These are phyloP conservation scores for Lagerstroemia speciosa DNA, from an alignment of 345 rosid genomes.

Conservation along the genomic window DNA sequence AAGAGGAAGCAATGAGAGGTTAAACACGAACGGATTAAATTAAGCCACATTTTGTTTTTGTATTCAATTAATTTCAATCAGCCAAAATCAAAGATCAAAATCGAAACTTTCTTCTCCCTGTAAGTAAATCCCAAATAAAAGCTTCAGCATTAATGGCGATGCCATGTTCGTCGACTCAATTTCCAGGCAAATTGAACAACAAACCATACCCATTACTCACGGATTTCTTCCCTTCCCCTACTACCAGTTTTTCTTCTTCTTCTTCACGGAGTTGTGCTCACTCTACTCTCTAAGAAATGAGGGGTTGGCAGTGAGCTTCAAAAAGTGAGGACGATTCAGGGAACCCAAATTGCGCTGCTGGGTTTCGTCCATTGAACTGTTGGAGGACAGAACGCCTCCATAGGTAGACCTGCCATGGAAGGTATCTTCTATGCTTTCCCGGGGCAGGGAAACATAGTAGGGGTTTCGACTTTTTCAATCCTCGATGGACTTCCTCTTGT, in stretches of 20 bases:
- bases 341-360: background rate
- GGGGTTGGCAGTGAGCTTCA: background rate
- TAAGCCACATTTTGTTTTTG: too few species aligned
- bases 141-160: background rate
- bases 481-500: background rate
- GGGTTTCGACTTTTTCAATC: background rate
- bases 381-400: background rate
- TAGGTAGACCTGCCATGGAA: background rate
- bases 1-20: too few species aligned
- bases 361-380: background rate
- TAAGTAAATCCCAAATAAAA: background rate
- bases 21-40: too few species aligned
- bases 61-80: too few species aligned
- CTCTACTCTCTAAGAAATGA: background rate
- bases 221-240: background rate
- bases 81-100: background rate
- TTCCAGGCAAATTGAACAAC: background rate
- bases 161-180: background rate
- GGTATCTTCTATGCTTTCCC: background rate
- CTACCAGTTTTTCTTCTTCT: background rate
- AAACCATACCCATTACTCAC: background rate
- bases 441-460: background rate
- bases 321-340: background rate
- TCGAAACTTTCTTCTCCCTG: background rate
- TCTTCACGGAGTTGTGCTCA: background rate